Evolutionary conservation across 805 yeast species (phyloP).

Genomic region (Suhomyces kilbournensis): DNA sequence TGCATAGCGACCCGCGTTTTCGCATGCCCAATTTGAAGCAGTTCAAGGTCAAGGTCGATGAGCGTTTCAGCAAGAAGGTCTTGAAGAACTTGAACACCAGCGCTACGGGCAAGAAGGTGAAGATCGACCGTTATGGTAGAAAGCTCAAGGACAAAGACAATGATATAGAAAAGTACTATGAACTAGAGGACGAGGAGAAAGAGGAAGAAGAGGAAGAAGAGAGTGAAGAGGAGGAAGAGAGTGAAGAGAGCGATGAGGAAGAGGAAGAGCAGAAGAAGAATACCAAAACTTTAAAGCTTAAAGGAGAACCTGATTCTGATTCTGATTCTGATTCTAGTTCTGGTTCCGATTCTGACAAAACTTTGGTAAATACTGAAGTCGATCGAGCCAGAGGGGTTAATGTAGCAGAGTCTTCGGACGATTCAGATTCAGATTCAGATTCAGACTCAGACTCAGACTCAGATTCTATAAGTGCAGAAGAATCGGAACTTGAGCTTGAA

Average conservation of each 20-base stretch:
- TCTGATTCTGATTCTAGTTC: neutral
- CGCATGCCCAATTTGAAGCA: constrained; percentile 67
- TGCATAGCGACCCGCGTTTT: constrained; percentile 87
- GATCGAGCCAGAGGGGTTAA: constrained; percentile 73
- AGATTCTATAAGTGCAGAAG: constrained; percentile 45
- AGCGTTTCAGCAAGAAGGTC: constrained; percentile 71
- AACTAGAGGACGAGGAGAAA: constrained; percentile 27
- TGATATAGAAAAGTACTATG: constrained; percentile 62
- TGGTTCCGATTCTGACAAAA: constrained; percentile 15
- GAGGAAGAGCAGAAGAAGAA: constrained; percentile 12
- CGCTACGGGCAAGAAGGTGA: constrained; percentile 52
- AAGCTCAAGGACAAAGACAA: constrained; percentile 46
- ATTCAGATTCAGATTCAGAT: constrained; percentile 33
- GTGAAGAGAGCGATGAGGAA: constrained; percentile 17
- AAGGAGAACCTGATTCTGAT: constrained; percentile 11
- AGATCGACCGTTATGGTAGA: constrained; percentile 87
- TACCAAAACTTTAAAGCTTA: constrained; percentile 1
- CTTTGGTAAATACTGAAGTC: constrained; percentile 16
- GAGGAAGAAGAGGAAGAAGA: constrained; percentile 34
- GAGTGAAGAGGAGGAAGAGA: constrained; percentile 22
- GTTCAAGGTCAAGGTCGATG: constrained; percentile 76
- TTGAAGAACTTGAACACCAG: constrained; percentile 46
- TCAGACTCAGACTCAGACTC: constrained; percentile 44
- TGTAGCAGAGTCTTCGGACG: constrained; percentile 32
- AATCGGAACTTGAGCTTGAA: constrained; percentile 55